A percentile compares a stretch with the other conserved stretches of the same genome.
These are phyloP conservation scores for Schizothecium vesticola DNA, from an alignment of 495 filamentous ascomycete species.

Conservation along the genomic window DNA sequence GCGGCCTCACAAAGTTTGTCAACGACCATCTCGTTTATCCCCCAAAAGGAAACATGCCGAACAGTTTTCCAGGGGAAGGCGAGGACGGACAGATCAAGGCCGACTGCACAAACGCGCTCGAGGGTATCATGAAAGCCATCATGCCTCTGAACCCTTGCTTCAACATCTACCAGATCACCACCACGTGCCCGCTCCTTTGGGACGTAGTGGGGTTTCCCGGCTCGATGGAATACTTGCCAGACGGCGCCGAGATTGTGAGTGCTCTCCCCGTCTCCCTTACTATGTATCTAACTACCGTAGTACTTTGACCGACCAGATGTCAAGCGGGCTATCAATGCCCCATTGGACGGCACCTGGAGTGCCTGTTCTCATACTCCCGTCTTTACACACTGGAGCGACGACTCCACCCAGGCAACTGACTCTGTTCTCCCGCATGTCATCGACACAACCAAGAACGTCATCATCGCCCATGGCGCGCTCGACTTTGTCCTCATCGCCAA, in stretches of 20 bases:
- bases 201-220: constrained; percentile 62
- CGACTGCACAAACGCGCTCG: constrained; percentile 42
- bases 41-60: constrained; percentile 54
- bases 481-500: constrained; percentile 58
- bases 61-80: constrained; percentile 22
- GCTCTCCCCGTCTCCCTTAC: neutral
- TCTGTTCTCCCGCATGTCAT: constrained; percentile 64
- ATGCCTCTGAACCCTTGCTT: constrained; percentile 70
- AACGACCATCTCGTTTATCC: constrained; percentile 62
- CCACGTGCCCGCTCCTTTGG: constrained; percentile 68
- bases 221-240: constrained; percentile 42
- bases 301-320: constrained; percentile 81
- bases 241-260: constrained; percentile 44
- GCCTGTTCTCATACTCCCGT: constrained; percentile 50
- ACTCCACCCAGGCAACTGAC: constrained; percentile 45
- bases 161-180: constrained; percentile 69
- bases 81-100: constrained; percentile 13
- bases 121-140: constrained; percentile 50
- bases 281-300: neutral
- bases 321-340: constrained; percentile 67
- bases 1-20: constrained; percentile 61
- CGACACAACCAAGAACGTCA: constrained; percentile 60
- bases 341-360: constrained; percentile 50
- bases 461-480: constrained; percentile 61
- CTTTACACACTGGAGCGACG: constrained; percentile 35